Evolutionary conservation across 192 early-diverging fungal genomes (phyloP), one percentile per base, ranked within the genome.

Genomic region (Podila epigama): DNA sequence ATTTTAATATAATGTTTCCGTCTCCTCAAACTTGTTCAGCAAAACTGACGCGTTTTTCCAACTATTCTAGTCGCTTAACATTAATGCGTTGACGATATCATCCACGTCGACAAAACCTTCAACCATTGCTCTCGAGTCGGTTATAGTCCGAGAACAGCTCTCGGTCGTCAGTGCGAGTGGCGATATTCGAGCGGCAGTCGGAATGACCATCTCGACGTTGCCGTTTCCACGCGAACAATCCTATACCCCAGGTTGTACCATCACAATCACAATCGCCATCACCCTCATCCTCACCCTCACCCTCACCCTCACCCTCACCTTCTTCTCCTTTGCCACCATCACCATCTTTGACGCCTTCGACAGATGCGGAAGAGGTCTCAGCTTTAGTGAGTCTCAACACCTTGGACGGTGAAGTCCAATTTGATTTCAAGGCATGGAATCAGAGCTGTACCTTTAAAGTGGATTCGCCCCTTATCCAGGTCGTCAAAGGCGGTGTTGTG

Each of bases 381-480:
- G 11, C 70, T 4, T 56, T 51, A 8, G 59, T 75, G 32, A 66
- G 61, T 20, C 20, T 75, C 27, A 66, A 75, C 41, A 75, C 70
- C 0, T n/a, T 75, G 7, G 64, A 75, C 22, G 70, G 70, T 18
- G 35, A 75, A 20, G 44, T 75, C 13, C 52, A 54, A 25, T 31
- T 75, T 25, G 64, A 75, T 22, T 51, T 75, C 35, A 54, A 48
- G n/a, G 64, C 58, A 18, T 75, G 70, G 70, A 75, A 75, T 15
- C 70, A 75, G 37, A 51, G 63, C 16, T 51, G 58, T 13, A 56
- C 58, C 12, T 75, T 75, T 52, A 63, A 61, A 27, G 53, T 57
- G 34, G 48, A 52, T 18, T 48, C 70, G 0, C 64, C 63, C 11
- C 12, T 36, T 5, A 58, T 75, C 18, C 70, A 75, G 27, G 12